A percentile compares a stretch with the other conserved stretches of the same genome.
phyloP scores from a whole-genome alignment of 495 filamentous ascomycete genomes.

The Aspergillus diversus region DNA sequence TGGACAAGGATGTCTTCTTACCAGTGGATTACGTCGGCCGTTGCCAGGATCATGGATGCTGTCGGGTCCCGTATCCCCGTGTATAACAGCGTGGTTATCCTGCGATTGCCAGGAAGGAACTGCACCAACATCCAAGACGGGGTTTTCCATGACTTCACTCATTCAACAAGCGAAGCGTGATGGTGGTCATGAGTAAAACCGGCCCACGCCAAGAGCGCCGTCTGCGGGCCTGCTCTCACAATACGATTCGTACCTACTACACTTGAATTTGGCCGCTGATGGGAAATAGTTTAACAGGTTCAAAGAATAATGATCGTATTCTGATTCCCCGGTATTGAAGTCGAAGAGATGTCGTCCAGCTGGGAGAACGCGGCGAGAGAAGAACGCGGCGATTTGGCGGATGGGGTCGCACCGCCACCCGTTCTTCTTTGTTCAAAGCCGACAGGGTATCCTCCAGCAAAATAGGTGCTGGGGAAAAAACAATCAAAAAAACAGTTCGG shows the following conservation, averaged over 20 bases:
- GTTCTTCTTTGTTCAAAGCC: too few relatives aligned
- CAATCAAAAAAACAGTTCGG: background rate
- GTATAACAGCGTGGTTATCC: constrained; percentile 11
- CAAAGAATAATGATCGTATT: too few relatives aligned
- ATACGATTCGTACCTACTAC: background rate
- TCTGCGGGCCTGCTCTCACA: background rate
- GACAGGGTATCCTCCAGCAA: too few relatives aligned
- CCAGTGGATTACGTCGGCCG: constrained; percentile 31
- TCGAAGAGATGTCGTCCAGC: too few relatives aligned
- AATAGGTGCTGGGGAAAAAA: too few relatives aligned
- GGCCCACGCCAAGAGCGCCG: constrained; percentile 17
- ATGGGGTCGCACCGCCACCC: too few relatives aligned
- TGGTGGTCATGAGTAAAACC: constrained; percentile 18
- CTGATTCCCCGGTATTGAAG: too few relatives aligned
- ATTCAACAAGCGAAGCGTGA: constrained; percentile 4
- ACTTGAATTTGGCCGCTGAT: background rate
- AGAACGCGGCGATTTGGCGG: too few relatives aligned
- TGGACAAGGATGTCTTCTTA: constrained; percentile 23
- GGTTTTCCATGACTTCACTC: constrained; percentile 25
- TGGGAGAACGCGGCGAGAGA: too few relatives aligned
- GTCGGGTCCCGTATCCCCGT: constrained; percentile 13
- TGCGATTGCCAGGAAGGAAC: constrained; percentile 14
- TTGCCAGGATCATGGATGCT: constrained; percentile 17
- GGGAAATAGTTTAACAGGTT: background rate
- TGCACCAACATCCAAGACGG: constrained; percentile 9